Evolutionary conservation across 345 rosid species (phyloP).

Genomic region (Hypericum perforatum): DNA sequence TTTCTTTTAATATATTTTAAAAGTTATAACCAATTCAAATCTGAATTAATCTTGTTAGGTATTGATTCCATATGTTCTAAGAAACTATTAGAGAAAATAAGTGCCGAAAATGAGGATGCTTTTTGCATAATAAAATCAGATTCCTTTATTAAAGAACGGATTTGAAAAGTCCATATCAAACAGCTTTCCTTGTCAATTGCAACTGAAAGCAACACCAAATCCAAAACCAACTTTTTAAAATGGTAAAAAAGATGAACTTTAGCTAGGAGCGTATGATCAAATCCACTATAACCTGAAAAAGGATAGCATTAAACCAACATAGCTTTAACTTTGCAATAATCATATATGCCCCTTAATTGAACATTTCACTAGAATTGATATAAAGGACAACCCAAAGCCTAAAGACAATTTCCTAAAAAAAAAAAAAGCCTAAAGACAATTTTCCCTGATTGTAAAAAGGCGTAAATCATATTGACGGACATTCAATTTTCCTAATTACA

Average conservation of each 20-base stretch:
- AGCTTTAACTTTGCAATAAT: conserved; percentile 7
- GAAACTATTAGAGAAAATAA: conserved; percentile 15
- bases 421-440: no score
- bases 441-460: no score
- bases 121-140: conserved; percentile 25
- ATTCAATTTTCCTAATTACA: no score
- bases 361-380: no score
- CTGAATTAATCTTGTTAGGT: no score
- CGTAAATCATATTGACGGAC: no score
- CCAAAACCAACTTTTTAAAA: background rate
- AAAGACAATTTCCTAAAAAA: no score
- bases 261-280: conserved; percentile 24
- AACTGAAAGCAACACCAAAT: conserved; percentile 21
- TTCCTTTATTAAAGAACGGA: conserved; percentile 37
- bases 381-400: no score
- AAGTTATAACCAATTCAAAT: no score
- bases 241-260: conserved; percentile 13
- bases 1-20: no score
- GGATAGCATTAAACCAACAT: conserved; percentile 10
- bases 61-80: no score
- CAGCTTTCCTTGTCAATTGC: conserved; percentile 26
- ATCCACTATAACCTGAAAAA: conserved; percentile 27
- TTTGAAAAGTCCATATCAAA: conserved; percentile 24
- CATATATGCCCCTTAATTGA: background rate
- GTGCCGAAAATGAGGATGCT: conserved; percentile 20